Base-by-base conservation (phyloP, 1,284 basidiomycete species). In the Gastroboletus turbinatus region DNA sequence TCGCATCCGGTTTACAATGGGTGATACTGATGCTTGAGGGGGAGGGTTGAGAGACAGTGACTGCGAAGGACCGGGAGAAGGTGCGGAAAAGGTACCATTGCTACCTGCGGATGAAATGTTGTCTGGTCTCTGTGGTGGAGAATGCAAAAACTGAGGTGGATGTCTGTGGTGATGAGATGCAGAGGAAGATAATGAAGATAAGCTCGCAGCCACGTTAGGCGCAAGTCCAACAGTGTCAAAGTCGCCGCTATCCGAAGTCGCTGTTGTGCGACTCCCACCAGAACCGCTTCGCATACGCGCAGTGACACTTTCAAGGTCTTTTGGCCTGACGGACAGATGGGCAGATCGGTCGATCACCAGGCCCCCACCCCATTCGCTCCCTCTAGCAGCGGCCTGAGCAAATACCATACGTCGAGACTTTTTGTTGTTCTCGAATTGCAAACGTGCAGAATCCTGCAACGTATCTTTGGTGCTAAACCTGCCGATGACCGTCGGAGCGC, bases 361-460 rank as follows among this genome's bases (percentile, higher is more conserved):
- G 52, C 67, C 70, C 29, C 75, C 72, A 35, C 76, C 78, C 80
- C 82, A 82, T 65, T 89, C 86, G 50, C 74, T 77, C 16, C 83
- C 85, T 66, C 83, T 74, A 44, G 79, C 78, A 43, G 86, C 84
- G 33, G 86, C 85, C 68, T 88, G 88, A 46, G 82, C 82, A 66
- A 82, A 87, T 25, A 88, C 79, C 58, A 81, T 76, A 43, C 85
- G 81, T 13, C 89, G 79, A 30, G 83, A 79, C 60, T 85, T 87
- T 75, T 88, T 92, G 67, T 90, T 92, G 54, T 78, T 79, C 68
- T 92, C 90, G 55, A 83, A 88, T 63, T 88, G 88, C 47, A 79
- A 64, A 57, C 90, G 82, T 23, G 87, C 90, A 27, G 90, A 83
- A 62, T 90, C 88, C 69, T 92, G 85, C 25, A 92, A 72, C 0